Evolutionary conservation across 148 eudicot genomes (phyloP), one percentile per base, ranked within the genome.

Genomic region (Heliosperma pusillum): DNA sequence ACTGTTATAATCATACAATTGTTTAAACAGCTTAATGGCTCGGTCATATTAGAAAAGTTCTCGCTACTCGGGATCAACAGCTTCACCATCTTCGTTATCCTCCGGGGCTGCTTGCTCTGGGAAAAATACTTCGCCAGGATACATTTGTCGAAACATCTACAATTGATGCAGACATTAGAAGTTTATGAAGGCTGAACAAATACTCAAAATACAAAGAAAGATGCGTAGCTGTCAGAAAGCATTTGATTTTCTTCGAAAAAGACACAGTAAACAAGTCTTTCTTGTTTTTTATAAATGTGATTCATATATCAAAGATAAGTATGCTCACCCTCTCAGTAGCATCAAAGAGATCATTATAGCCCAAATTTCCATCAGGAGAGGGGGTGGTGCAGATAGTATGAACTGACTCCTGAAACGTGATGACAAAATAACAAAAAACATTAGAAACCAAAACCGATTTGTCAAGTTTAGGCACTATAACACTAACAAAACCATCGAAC

Each of bases 331-430:
- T 83, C 74, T 78, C 60, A 17, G 87, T 84, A 59, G 74, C 74
- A 66, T 82, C 62, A 25, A 93, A 27, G 71, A 87, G 72, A 76
- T 83, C 78, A 68, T 77, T 82, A 75, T 91, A 91, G 82, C 85
- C 86, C 70, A 93, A 79, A 77, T 81, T 82, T 70, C 84, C 89
- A 77, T 93, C 98, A n/a, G 98, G 98, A 76, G 86, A 86, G 58
- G 88, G 86, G 42, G 78, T 74, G 36, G 79, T 77, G 81, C 79
- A 57, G 57, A 88, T 79, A 44, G 83, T 55, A 44, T 73, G 79
- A 75, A 73, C 80, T 25, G 88, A 77, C 60, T 82, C 83, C 95
- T 88, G 81, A 65, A 68, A 21, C 50, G 52, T n/a, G 4, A 27
- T 40, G 50, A 56, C 19, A 63, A 79, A 21, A 33, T 60, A 16